Evolutionary conservation across 306 rosid species (phyloP), one percentile per base, ranked within the genome.

Genomic region (barrel medic (Medicago truncatula)): DNA sequence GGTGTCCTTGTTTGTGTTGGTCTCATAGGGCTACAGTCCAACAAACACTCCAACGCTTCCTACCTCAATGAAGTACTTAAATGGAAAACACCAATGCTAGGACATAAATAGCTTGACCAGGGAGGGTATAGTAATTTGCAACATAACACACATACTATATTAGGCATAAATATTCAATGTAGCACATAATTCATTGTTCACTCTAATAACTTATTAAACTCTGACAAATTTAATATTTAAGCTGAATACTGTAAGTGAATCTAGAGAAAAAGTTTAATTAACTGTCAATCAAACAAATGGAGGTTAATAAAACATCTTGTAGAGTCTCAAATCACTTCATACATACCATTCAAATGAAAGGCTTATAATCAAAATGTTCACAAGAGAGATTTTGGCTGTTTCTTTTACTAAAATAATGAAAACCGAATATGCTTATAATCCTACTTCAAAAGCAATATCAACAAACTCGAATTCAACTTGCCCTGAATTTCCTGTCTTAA

Each of bases 111-210:
- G 17, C 1, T 47, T 47, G 54, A 47, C 17, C 54, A 14, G 8
- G 54, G 54, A 49, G 56, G 9, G 9, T 6, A 49, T 18, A 49
- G 15, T 49, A 40, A 43, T 39, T 20, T 58, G 21, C 47, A 58
- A 20, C 41, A 75, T 5, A 46, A 17, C 12, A 17, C 11, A 5
- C 36, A 17, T 59, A 38, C 39, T 23, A 39, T 46, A 38, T 60
- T 38, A 70, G 65, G 71, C 31, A 47, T 70, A 68, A 25, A 49
- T 50, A 69, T 17, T 61, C 58, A 70, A 21, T 46, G 77, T 14
- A 70, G 10, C 49, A 28, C 44, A 47, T 28, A 46, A 59, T 61
- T 70, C 65, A 60, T 62, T 52, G 57, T 25, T 25, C 67, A 63
- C 40, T 41, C 40, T 36, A 71, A 16, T 53, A 53, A 16, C 25